Conservation (phyloP, 352 stramenopile genomes). For the Thraustochytrium sp. region DNA sequence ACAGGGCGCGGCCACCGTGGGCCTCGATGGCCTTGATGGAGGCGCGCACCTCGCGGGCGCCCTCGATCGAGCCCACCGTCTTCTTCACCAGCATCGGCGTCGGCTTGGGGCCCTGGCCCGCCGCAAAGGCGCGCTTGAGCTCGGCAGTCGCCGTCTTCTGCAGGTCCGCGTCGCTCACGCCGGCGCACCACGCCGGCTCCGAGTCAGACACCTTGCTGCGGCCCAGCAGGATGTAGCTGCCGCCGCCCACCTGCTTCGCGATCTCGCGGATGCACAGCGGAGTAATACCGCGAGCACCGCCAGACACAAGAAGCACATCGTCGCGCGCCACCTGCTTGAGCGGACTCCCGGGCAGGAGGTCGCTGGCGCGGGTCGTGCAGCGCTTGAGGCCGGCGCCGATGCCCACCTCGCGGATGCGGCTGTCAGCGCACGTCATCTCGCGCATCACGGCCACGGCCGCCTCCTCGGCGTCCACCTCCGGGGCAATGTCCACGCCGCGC, state of each 20-base stretch:
- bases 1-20: background rate
- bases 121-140: background rate
- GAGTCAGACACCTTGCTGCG: background rate
- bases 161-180: background rate
- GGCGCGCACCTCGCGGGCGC: background rate
- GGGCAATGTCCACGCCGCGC: constrained; percentile 19
- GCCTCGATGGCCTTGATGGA: background rate
- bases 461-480: background rate
- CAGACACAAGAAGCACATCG: constrained; percentile 28
- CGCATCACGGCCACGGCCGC: background rate
- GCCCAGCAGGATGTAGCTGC: constrained; percentile 18
- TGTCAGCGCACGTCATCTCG: constrained; percentile 4
- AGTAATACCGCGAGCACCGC: constrained; percentile 19
- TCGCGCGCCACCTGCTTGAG: background rate
- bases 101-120: background rate
- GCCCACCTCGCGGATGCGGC: background rate
- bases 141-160: constrained; percentile 13
- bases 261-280: constrained; percentile 28
- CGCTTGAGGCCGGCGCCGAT: background rate
- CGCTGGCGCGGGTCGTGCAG: background rate
- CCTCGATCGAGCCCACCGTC: background rate
- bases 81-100: background rate
- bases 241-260: background rate
- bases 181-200: background rate
- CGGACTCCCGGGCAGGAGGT: background rate